Evolutionary conservation across 139 green algal genomes (phyloP), one percentile per base, ranked within the genome.

Genomic region (Haematococcus sp.): DNA sequence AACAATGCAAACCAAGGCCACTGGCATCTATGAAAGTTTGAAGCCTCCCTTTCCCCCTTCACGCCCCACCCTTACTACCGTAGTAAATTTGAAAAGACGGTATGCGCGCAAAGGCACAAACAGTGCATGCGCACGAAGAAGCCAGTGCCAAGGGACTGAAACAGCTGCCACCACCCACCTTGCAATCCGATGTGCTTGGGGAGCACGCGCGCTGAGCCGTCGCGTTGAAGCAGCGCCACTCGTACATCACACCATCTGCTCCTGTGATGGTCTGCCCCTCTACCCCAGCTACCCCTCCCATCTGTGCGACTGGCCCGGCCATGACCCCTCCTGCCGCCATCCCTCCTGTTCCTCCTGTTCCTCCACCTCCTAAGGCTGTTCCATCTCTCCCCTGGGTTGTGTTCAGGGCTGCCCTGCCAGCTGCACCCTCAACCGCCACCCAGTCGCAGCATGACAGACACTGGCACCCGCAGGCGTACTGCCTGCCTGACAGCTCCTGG

Each of bases 391-490:
- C 16, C 15, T 31, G 22, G 4, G 58, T 16, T 43, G 58, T 30
- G 27, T 7, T 30, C 9, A 28, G 28, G 58, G 4, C 27, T 49
- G 40, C 40, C 40, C 7, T 22, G 44, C 25, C 23, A 25, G 3
- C n/a, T 4, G 9, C 11, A 15, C 4, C 31, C 31, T 0, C n/a
- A n/a, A 7, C 13, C 35, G 35, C 23, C 51, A 91, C 68, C 79
- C 78, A 90, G 75, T 91, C 85, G 73, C 86, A 91, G 80, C 86
- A 91, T 30, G 70, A 63, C 0, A 71, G 35, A 71, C 86, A 91
- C 61, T 64, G 60, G 75, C 85, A 91, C 67, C 86, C 86, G 73
- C 86, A 91, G 19, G 67, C 73, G 75, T 79, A 88, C 23, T 75
- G 56, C 9, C 43, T 58, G 9, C 63, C 33, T 32, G 77, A 52